Conservation (phyloP, 768 basidiomycete species). For the Boletus barrowsii region DNA sequence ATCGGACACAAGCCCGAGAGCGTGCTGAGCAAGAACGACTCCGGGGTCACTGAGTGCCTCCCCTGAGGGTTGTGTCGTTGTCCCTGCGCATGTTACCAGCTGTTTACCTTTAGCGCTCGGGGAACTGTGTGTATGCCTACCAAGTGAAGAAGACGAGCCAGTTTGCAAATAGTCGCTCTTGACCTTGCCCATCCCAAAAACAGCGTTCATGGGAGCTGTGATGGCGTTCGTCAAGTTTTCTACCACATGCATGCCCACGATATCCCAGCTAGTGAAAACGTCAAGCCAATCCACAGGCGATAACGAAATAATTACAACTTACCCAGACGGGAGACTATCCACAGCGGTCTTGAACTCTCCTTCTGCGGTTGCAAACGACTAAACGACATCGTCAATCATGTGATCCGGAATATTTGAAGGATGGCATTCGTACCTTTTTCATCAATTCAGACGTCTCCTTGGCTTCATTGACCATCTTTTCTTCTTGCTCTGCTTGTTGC, state of each 20-base stretch:
- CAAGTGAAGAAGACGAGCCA: neutral
- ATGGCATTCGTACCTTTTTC: conserved; percentile 7
- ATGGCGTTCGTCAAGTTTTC: conserved; percentile 12
- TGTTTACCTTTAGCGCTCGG: neutral
- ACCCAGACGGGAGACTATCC: conserved; percentile 15
- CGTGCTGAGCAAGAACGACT: conserved; percentile 4
- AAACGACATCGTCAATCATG: too few relatives aligned
- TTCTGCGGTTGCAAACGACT: conserved; percentile 17
- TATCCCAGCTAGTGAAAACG: conserved; percentile 3
- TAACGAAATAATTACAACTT: neutral
- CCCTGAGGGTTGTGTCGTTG: conserved; percentile 9
- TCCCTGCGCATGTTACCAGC: neutral
- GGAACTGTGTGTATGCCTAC: neutral
- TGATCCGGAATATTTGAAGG: too few relatives aligned
- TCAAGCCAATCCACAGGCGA: neutral
- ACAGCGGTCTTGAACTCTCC: conserved; percentile 15
- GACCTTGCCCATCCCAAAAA: conserved; percentile 12
- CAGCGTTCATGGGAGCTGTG: conserved; percentile 9
- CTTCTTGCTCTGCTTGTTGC: conserved; percentile 15
- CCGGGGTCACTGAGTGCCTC: conserved; percentile 12
- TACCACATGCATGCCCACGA: conserved; percentile 15
- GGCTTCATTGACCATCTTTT: conserved; percentile 11
- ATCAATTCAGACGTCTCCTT: conserved; percentile 16
- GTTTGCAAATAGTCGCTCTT: conserved; percentile 11
- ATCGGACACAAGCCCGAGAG: conserved; percentile 6